These are phyloP conservation scores for Coffea canephora DNA, from an alignment of 257 asterid species.

Conservation along the genomic window DNA sequence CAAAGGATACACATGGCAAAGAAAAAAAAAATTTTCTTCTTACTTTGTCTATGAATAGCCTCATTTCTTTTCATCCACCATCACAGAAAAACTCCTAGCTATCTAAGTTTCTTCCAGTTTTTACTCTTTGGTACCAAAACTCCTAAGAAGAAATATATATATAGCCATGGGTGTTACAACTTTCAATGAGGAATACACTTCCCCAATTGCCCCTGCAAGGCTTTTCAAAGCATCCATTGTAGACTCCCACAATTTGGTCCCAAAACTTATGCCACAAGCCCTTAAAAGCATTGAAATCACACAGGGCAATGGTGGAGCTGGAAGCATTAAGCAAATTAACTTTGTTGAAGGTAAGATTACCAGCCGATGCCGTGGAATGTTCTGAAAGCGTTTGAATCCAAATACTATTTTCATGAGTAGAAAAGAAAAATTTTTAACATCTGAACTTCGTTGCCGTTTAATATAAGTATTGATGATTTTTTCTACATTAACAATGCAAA, in stretches of 20 bases:
- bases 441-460: too few relatives aligned
- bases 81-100: not conserved
- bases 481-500: too few relatives aligned
- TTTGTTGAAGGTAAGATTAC: slow-evolving; percentile 22
- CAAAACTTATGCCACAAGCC: slow-evolving; percentile 29
- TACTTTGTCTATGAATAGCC: not conserved
- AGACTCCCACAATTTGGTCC: slow-evolving; percentile 30
- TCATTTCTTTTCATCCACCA: not conserved
- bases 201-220: slow-evolving; percentile 25
- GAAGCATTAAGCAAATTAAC: slow-evolving; percentile 22
- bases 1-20: not conserved
- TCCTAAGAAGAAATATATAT: not conserved
- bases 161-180: slow-evolving; percentile 26
- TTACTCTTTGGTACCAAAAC: not conserved
- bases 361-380: not conserved
- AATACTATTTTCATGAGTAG: too few relatives aligned
- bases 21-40: not conserved
- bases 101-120: not conserved
- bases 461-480: too few relatives aligned
- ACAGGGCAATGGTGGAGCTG: slow-evolving; percentile 29
- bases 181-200: slow-evolving; percentile 18
- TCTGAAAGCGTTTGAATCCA: not conserved
- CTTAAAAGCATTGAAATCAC: slow-evolving; percentile 25
- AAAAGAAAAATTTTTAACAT: too few relatives aligned
- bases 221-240: slow-evolving; percentile 30